Percentiles rank a stretch among this genome's conserved stretches.
Conservation (phyloP, 352 stramenopile genomes). For the Phytopythium montanum region DNA sequence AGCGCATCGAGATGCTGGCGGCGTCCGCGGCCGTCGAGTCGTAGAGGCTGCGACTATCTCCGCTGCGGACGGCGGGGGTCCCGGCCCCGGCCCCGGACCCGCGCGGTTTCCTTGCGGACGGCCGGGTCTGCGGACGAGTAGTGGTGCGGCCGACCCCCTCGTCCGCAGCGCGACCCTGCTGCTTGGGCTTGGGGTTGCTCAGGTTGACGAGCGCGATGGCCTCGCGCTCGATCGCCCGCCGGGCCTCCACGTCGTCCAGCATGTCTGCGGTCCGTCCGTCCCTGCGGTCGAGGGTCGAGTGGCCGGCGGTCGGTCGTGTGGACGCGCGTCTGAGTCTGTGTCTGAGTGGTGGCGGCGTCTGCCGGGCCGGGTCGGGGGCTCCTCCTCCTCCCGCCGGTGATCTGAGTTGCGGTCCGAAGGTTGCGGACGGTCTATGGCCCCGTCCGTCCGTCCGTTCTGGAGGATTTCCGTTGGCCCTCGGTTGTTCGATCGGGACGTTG, state of each 20-base stretch:
- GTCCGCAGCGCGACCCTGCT: conserved; percentile 3
- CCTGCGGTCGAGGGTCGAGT: neutral
- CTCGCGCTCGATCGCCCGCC: conserved; percentile 51
- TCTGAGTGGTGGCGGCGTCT: conserved; percentile 16
- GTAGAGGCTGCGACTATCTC: conserved; percentile 2
- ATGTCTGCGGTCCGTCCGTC: conserved; percentile 13
- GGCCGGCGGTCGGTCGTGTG: conserved; percentile 8
- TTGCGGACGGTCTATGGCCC: conserved; percentile 9
- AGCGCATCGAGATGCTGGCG: conserved; percentile 64
- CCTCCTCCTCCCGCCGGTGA: conserved; percentile 4
- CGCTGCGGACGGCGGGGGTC: neutral
- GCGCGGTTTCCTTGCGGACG: conserved; percentile 1
- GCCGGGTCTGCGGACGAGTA: neutral
- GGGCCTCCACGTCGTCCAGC: conserved; percentile 51
- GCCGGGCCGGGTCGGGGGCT: too few relatives aligned
- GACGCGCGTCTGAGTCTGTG: conserved; percentile 18
- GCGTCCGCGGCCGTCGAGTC: conserved; percentile 9
- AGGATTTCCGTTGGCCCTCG: conserved; percentile 4
- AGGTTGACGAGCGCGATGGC: conserved; percentile 70
- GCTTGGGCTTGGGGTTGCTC: conserved; percentile 39
- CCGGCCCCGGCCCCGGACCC: too few relatives aligned
- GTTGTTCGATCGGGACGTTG: conserved; percentile 3
- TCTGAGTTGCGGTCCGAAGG: conserved; percentile 5
- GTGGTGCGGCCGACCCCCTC: neutral
- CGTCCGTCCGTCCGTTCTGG: too few relatives aligned